A percentile compares a stretch with the other conserved stretches of the same genome.
phyloP scores from a whole-genome alignment of 345 rosid genomes.

The Euphorbia lathyris region DNA sequence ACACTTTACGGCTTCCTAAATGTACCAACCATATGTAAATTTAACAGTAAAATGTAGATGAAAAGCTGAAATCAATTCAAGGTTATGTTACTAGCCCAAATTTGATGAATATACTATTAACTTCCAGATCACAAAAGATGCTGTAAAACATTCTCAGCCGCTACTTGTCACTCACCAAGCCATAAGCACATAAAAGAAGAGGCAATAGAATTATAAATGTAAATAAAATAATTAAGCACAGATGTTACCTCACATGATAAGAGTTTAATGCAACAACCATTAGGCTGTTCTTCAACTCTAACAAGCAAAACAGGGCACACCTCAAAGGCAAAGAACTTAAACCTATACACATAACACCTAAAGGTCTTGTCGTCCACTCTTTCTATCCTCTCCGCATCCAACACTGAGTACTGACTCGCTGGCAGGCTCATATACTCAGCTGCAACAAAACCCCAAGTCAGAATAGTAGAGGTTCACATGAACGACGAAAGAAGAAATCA shows the following conservation, averaged over 20 bases:
- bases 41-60: neutral
- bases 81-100: neutral
- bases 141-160: neutral
- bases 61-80: neutral
- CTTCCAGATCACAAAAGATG: neutral
- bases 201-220: neutral
- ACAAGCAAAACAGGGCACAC: constrained; percentile 93
- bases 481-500: constrained; percentile 8
- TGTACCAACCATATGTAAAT: neutral
- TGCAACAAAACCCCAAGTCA: constrained; percentile 20
- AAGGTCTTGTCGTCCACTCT: constrained; percentile 83
- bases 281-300: constrained; percentile 79
- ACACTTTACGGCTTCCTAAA: neutral
- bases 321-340: constrained; percentile 85
- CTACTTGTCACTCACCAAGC: neutral
- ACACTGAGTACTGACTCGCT: constrained; percentile 93
- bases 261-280: constrained; percentile 90
- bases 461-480: neutral
- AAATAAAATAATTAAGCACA: neutral
- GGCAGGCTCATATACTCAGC: constrained; percentile 96
- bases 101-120: neutral
- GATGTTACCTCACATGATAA: constrained; percentile 78
- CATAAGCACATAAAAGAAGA: neutral
- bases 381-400: constrained; percentile 98
- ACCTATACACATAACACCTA: constrained; percentile 76